Evolutionary conservation across 2,329 filamentous ascomycete species (phyloP), one percentile per base, ranked within the genome.

Genomic region (Calonectria leucothoes): DNA sequence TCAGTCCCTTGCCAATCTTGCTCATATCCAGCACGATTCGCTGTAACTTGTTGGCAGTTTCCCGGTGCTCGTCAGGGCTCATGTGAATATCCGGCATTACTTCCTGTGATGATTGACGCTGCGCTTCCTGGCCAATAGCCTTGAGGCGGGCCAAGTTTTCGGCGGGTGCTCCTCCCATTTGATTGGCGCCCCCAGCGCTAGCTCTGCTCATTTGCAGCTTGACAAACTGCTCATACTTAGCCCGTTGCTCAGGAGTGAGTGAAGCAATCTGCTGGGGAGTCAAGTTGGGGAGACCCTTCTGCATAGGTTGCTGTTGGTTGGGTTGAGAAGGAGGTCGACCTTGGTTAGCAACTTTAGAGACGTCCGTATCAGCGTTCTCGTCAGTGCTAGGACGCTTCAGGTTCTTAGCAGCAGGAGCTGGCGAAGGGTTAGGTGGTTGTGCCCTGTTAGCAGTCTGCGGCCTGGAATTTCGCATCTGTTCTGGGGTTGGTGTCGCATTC

Each of bases 351-450:
- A 79, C 69, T 52, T 80, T 82, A 2, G 77, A 70, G 2, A 69
- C 52, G 25, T 80, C 73, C 3, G 74, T 72, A 29, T 87, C 86
- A n/a, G 74, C 74, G 12, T 74, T 76, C 59, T 90, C 89, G 29
- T 90, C 89, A 4, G 84, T 82, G 66, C 83, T 88, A 5, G 88
- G 83, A 1, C 89, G 87, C 82, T 91, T 91, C 52, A 89, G 83
- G 61, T 83, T 87, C 80, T 88, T 90, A 31, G 82, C 80, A 11
- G 82, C 81, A 6, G 84, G 74, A 2, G 84, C 84, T 11, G 86
- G 82, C 6, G 87, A 85, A 20, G 83, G 81, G 55, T 84, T 84
- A 6, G 84, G 82, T 37, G 82, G 80, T 35, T 84, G 81, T 39
- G 80, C 63, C 52, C 85, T 86, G 57, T 81, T 85, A 70, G 82